These are phyloP conservation scores for Fusarium continuum DNA, from an alignment of 2,329 filamentous ascomycete species.

Conservation along the genomic window DNA sequence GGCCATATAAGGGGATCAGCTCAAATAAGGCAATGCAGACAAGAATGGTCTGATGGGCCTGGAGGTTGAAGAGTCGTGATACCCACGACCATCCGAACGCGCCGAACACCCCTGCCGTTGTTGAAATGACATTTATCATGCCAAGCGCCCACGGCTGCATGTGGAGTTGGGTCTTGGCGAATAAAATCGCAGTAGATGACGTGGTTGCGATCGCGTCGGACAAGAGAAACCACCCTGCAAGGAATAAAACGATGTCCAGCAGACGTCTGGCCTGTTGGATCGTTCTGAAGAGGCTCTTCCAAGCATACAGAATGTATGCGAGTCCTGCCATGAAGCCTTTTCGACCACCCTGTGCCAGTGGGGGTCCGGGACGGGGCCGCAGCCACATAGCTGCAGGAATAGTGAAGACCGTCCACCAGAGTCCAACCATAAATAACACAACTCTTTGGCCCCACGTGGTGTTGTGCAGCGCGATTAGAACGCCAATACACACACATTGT, in stretches of 20 bases:
- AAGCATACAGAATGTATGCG: constrained; percentile 82
- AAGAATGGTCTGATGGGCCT: constrained; percentile 87
- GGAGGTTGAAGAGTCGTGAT: constrained; percentile 73
- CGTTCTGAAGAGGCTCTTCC: constrained; percentile 86
- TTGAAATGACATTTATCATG: constrained; percentile 93
- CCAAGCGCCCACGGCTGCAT: constrained; percentile 91
- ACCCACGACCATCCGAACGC: constrained; percentile 90
- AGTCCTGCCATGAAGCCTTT: constrained; percentile 60
- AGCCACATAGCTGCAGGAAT: constrained; percentile 90
- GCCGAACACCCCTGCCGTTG: constrained; percentile 81
- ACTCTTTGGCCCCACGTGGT: constrained; percentile 87
- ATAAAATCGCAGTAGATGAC: constrained; percentile 91
- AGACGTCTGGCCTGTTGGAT: constrained; percentile 77
- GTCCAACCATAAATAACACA: constrained; percentile 84
- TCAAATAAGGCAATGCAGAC: constrained; percentile 93
- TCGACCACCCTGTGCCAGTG: constrained; percentile 62
- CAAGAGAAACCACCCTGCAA: constrained; percentile 92
- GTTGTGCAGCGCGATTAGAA: constrained; percentile 77
- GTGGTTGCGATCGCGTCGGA: constrained; percentile 96
- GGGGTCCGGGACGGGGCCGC: constrained; percentile 86
- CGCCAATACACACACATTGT: constrained; percentile 81
- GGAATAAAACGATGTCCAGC: constrained; percentile 78
- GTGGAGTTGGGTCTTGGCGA: constrained; percentile 90
- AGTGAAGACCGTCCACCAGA: constrained; percentile 94
- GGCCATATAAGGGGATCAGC: constrained; percentile 89